Evolutionary conservation across 2,329 filamentous ascomycete species (phyloP), one percentile per base, ranked within the genome.

Genomic region (Botrytis hyacinthi): DNA sequence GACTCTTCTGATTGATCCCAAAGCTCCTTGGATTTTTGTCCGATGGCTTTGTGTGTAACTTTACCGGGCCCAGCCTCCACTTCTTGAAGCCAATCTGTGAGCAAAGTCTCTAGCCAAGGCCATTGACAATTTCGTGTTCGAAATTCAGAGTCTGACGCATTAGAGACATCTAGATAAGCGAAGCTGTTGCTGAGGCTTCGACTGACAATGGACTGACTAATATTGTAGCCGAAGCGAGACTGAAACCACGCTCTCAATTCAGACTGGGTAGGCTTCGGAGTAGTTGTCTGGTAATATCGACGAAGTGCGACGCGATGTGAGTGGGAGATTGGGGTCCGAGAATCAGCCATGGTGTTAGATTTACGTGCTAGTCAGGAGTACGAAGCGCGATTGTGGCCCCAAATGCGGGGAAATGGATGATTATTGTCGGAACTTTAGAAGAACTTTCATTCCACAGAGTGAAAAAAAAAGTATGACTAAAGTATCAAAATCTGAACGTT

Each of bases 161-260:
- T 54, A 70, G 12, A 62, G 42, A 48, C 61, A 35, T 75, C 68
- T 60, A 74, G 74, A 75, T 74, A 66, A 68, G 67, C 57, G 69
- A 75, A 75, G 72, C 74, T 74, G 54, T 74, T 62, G 57, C 72
- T 75, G 60, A 75, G 68, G 63, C 72, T 75, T 72, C 68, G 68
- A 60, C 74, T 75, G 42, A 72, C 67, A 66, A 75, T 74, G n/a
- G 74, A 75, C 62, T 75, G 72, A 60, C 74, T 74, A 46, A 75
- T 75, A 62, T 72, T 51, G 44, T 75, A 69, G 63, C 74, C 74
- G 51, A 75, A 75, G 35, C 66, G 72, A 72, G 40, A 65, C 63
- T 74, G 65, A 20, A 74, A 75, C 74, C 68, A 75, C 69, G 51
- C 57, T 69, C 40, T 75, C 22, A 75, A 40, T 61, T 68, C 67